phyloP scores from a whole-genome alignment of 2,329 filamentous ascomycete species.

The Lachnum nothofagi region DNA sequence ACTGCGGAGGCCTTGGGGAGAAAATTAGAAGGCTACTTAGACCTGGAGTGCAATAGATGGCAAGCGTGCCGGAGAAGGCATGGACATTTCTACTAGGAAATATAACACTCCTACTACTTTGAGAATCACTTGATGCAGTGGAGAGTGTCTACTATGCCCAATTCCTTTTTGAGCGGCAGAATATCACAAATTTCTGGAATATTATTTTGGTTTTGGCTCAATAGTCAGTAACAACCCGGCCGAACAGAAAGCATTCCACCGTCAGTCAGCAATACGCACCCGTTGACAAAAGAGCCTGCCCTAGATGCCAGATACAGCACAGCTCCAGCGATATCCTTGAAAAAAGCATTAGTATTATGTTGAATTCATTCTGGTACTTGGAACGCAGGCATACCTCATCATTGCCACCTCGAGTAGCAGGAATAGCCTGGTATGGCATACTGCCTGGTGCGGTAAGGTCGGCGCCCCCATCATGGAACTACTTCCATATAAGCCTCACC shows the following conservation, averaged over 20 bases:
- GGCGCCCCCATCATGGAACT: neutral
- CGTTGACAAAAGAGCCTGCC: conserved; percentile 65
- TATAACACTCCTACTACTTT: too few species aligned
- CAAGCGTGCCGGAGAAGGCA: too few species aligned
- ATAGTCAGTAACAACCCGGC: neutral
- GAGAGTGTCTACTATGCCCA: too few species aligned
- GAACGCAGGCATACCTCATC: conserved; percentile 1
- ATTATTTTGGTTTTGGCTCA: neutral
- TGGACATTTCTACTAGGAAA: too few species aligned
- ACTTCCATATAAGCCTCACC: neutral
- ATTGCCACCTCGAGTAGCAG: conserved; percentile 2
- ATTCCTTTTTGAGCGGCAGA: neutral
- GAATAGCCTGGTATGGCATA: neutral
- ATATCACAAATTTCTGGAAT: neutral
- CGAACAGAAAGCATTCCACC: conserved; percentile 7
- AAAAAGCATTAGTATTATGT: conserved; percentile 1
- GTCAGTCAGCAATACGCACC: conserved; percentile 25
- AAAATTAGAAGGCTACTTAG: conserved; percentile 43
- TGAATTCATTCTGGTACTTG: neutral
- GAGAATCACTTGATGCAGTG: too few species aligned
- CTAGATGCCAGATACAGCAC: conserved; percentile 66
- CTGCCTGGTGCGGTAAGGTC: neutral
- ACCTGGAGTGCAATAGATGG: too few species aligned
- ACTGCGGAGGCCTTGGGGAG: neutral
- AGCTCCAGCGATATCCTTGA: conserved; percentile 65